A percentile compares a stretch with the other conserved stretches of the same genome.
Evolutionary conservation across 2,329 filamentous ascomycete genomes (phyloP).

Genomic region (Epichloe amarillans): DNA sequence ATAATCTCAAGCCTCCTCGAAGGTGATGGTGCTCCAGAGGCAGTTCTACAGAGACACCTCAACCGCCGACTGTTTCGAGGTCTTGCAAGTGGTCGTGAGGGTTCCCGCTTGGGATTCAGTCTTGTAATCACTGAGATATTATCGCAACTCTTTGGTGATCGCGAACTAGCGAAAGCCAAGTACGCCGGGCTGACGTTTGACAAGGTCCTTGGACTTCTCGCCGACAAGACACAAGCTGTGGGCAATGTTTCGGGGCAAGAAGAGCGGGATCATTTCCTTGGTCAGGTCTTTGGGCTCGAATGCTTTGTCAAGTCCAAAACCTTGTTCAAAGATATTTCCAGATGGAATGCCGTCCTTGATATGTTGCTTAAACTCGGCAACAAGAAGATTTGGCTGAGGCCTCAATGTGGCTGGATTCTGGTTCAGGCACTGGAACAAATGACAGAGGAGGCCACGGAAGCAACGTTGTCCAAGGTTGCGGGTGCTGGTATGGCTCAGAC

Average conservation of each 20-base stretch:
- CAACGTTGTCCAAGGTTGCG: conserved; percentile 48
- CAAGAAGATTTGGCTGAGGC: conserved; percentile 78
- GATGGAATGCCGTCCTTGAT: conserved; percentile 57
- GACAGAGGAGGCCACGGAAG: conserved; percentile 42
- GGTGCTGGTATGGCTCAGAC: conserved; percentile 60
- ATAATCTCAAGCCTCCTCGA: conserved; percentile 43
- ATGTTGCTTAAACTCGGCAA: conserved; percentile 60
- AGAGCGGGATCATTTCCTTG: conserved; percentile 73
- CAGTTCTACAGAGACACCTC: conserved; percentile 43
- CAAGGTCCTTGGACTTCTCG: conserved; percentile 36
- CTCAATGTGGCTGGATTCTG: conserved; percentile 76
- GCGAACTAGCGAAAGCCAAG: conserved; percentile 28
- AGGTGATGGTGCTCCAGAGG: conserved; percentile 35
- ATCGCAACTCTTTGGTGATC: conserved; percentile 50
- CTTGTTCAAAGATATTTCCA: conserved; percentile 46
- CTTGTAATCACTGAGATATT: conserved; percentile 75
- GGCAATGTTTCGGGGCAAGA: conserved; percentile 54
- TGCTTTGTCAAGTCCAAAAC: conserved; percentile 71
- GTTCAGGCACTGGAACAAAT: conserved; percentile 57
- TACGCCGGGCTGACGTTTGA: conserved; percentile 44
- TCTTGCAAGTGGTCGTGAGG: conserved; percentile 79
- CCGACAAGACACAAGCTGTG: conserved; percentile 40
- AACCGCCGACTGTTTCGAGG: conserved; percentile 68
- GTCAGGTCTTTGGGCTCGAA: conserved; percentile 75
- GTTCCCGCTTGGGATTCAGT: conserved; percentile 77